Base-by-base conservation (phyloP, 2,329 filamentous ascomycete species). In the Aspergillus candidus region DNA sequence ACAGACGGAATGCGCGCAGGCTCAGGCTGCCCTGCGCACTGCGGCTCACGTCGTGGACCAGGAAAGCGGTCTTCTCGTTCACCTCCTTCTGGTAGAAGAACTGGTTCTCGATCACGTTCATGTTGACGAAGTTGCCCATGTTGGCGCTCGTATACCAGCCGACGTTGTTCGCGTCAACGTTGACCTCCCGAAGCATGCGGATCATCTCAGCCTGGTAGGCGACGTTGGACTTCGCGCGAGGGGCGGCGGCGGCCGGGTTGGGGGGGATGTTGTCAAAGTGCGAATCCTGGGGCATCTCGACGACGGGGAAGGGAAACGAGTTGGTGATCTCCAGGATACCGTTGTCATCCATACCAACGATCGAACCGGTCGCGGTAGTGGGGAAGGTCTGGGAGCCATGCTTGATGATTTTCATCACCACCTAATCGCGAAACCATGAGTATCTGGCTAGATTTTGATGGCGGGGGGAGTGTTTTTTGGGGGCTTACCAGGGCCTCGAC, bases 111-210 rank as follows among this genome's bases (percentile, higher is more conserved):
- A 98, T 87, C 65, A 95, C 90, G 75, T 85, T 87, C 65, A 86
- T 70, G 76, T 90, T 96, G 76, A 97, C 79, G 60, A 97, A 97
- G 77, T 95, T 97, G 70, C 93, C 93, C 87, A 98, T 94, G 69
- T 89, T 95, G 52, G 90, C 88, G 74, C 89, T 96, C 47, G 89
- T 96, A 75, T 98, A 98, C 90, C 90, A 98, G 61, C 93, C 93
- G 48, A 94, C 88, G 62, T 88, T 94, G 76, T 97, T 95, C 55
- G 93, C 93, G 68, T 98, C 93, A 48, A 97, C 87, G 69, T 97
- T 98, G 62, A 98, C 93, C 72, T 97, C 93, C 68, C 91, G 86
- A 52, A 97, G 75, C 70, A 93, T 89, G 63, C 89, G 86, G 70
- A 98, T 91, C 91, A 97, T 97, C 71, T 98, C 93, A 55, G 82